These are phyloP conservation scores for Aeschynomene evenia DNA, from an alignment of 306 rosid species.

Conservation along the genomic window DNA sequence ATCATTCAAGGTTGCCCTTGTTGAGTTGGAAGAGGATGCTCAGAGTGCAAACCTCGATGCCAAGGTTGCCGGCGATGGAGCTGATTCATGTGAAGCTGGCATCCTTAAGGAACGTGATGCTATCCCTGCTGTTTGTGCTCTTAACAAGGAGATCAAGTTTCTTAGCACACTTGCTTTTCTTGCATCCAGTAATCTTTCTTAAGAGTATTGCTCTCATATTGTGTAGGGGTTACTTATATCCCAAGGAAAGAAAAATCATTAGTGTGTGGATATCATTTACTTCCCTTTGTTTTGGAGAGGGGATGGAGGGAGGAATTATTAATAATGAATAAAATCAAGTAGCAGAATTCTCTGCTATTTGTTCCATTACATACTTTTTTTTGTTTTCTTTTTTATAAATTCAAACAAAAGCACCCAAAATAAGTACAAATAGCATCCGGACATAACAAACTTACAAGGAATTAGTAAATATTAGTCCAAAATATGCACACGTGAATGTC, in stretches of 20 bases:
- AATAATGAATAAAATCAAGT: not conserved
- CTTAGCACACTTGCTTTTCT: not conserved
- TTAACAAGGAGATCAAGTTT: not conserved
- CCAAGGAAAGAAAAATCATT: not conserved
- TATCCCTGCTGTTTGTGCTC: not conserved
- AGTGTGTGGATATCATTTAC: not conserved
- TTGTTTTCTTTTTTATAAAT: not conserved
- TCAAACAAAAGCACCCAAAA: too few species aligned
- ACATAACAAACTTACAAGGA: too few species aligned
- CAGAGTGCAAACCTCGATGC: slow-evolving; percentile 32
- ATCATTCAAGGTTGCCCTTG: slow-evolving; percentile 4
- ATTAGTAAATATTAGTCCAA: too few species aligned
- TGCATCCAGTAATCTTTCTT: not conserved
- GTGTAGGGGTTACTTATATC: not conserved
- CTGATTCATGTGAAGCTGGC: not conserved
- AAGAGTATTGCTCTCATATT: too few species aligned
- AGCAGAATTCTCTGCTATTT: not conserved
- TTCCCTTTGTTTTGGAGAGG: too few species aligned
- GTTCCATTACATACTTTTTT: not conserved
- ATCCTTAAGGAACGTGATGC: not conserved
- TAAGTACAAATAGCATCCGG: too few species aligned
- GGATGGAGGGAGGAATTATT: too few species aligned
- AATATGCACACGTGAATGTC: too few species aligned
- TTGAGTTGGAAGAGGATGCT: slow-evolving; percentile 16
- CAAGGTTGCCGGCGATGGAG: slow-evolving; percentile 8